phyloP scores from a whole-genome alignment of 495 filamentous ascomycete species.

The Tetracladium marchalianum region DNA sequence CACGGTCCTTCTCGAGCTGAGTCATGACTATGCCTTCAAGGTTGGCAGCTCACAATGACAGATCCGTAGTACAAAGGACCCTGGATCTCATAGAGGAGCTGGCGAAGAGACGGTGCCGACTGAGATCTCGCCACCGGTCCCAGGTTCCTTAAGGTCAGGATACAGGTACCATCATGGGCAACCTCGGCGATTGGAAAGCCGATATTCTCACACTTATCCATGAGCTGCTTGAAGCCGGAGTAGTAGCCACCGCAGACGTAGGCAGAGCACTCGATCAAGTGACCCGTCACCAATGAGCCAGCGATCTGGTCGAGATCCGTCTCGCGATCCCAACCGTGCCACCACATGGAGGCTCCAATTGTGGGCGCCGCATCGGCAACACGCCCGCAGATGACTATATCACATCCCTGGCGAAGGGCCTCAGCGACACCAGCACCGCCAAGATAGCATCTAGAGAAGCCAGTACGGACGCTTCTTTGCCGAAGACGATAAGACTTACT shows the following conservation, averaged over 20 bases:
- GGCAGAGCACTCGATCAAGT: constrained; percentile 45
- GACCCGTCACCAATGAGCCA: constrained; percentile 41
- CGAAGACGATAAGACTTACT: too few relatives aligned
- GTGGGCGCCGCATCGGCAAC: constrained; percentile 45
- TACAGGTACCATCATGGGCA: constrained; percentile 33
- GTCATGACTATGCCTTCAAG: constrained; percentile 38
- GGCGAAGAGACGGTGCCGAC: too few relatives aligned
- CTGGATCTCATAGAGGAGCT: constrained; percentile 53
- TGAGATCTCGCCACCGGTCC: constrained; percentile 27
- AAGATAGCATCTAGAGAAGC: constrained; percentile 39
- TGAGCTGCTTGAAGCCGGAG: constrained; percentile 42
- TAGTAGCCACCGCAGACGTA: constrained; percentile 51
- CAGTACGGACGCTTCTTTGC: too few relatives aligned
- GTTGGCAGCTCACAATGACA: constrained; percentile 40
- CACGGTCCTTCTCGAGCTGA: constrained; percentile 32
- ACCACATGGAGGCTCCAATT: constrained; percentile 42
- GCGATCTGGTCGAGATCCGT: constrained; percentile 41
- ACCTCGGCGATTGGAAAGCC: constrained; percentile 52
- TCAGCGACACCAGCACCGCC: constrained; percentile 40
- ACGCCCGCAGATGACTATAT: constrained; percentile 48
- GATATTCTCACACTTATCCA: constrained; percentile 35
- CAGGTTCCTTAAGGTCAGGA: constrained; percentile 20
- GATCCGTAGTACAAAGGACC: constrained; percentile 48
- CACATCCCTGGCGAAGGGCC: constrained; percentile 39
- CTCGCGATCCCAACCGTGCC: constrained; percentile 36